Evolutionary conservation across 192 early-diverging fungal species (phyloP), one percentile per base, ranked within the genome.

Genomic region (Gigaspora rosea): DNA sequence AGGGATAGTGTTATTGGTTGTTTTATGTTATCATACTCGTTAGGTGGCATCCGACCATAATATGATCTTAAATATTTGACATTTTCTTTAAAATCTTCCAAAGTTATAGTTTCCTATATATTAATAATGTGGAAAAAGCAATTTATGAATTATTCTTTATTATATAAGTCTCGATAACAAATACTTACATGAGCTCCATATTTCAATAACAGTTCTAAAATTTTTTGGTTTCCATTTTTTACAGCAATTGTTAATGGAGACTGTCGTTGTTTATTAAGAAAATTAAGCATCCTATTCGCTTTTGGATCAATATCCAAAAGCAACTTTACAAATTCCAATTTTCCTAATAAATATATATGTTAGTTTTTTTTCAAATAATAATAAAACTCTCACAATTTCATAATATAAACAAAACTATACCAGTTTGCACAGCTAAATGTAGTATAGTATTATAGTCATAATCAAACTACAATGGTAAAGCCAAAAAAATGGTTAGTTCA

Each of bases 401-500:
- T 41, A 3, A 5, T 41, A 41, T 5, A 41, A 5, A 41, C 36
- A 41, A 41, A 41, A 41, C 5, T 5, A 41, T 41, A 41, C 36
- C 36, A 5, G 27, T 8, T 54, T 56, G 35, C 15, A 36, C 52
- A 18, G 69, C 69, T 4, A 71, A 56, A 16, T 71, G 69, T 15
- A 71, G 33, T 54, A 71, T 54, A 4, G 51, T 71, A 36, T 71
- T 71, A 15, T 15, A 71, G 1, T 54, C 20, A 71, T 54, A 35
- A 71, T 71, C 50, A 54, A 71, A 8, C 69, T 71, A 71, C 27
- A 71, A n/a, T n/a, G n/a, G n/a, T n/a, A n/a, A n/a, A n/a, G n/a
- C n/a, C n/a, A n/a, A n/a, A n/a, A n/a, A n/a, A n/a, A n/a, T n/a
- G n/a, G n/a, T n/a, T n/a, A n/a, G n/a, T n/a, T n/a, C n/a, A n/a